Evolutionary conservation across 495 filamentous ascomycete genomes (phyloP).

Genomic region (Apodospora peruviana): DNA sequence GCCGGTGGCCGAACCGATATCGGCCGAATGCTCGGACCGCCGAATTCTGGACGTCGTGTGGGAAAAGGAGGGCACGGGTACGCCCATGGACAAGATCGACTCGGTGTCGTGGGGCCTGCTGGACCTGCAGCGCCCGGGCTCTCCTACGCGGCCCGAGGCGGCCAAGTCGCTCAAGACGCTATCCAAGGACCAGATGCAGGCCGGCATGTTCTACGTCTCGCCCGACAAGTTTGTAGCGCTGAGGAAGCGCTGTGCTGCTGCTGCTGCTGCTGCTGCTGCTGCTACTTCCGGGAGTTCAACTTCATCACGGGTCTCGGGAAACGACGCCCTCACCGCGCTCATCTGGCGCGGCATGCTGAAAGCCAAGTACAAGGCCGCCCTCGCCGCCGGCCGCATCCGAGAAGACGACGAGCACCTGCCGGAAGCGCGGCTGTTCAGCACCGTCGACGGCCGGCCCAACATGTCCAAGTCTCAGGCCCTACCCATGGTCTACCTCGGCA

Average conservation of each 20-base stretch:
- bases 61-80: neutral
- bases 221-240: slow-evolving; percentile 5
- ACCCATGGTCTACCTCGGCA: slow-evolving; percentile 11
- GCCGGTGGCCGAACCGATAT: neutral
- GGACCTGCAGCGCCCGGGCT: neutral
- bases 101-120: neutral
- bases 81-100: neutral
- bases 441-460: slow-evolving; percentile 2
- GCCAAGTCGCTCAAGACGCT: neutral
- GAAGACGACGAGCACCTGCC: neutral
- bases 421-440: neutral
- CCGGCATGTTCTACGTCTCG: slow-evolving; percentile 13
- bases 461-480: slow-evolving; percentile 3
- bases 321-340: slow-evolving; percentile 9
- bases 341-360: slow-evolving; percentile 12
- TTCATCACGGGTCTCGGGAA: slow-evolving; percentile 7
- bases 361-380: neutral
- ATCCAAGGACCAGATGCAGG: neutral
- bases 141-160: neutral
- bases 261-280: neutral
- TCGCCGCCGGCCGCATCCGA: neutral
- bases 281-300: too few relatives aligned
- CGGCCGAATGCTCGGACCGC: neutral
- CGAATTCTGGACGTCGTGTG: slow-evolving; percentile 5
- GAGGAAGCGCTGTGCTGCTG: neutral